Base-by-base conservation (phyloP, 768 basidiomycete species). In the Termitomyces sp. region DNA sequence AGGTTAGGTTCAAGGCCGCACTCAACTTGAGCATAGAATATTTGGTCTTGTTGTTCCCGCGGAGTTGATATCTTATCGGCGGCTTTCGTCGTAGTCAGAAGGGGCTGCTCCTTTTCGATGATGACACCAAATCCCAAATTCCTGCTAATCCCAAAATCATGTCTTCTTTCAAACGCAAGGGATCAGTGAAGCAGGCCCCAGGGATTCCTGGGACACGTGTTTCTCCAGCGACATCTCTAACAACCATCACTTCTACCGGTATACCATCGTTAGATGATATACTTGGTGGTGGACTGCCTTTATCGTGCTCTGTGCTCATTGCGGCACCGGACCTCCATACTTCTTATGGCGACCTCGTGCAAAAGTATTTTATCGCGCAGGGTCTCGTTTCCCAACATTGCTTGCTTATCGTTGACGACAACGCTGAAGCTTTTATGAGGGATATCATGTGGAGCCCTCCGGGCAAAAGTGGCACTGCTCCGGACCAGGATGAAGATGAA, bases 241-340 rank as follows among this genome's bases (percentile, higher is more conserved):
- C 84, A 0, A 68, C 79, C 58, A 76, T 89, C 62, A 86, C 84
- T 7, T 96, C 96, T 1, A 92, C 92, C 5, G 97, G 97, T 2
- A 86, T 98, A 9, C 88, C 94, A 32, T 94, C 95, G 13, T 80
- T 99, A 22, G 97, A 99, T 73, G 97, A 98, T 71, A 85, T 98
- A 63, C 85, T 98, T 42, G 95, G 95, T 58, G 95, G 94, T 33
- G 94, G 95, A 18, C 73, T 97, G 39, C 94, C 96, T 13, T 81
- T 96, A 58, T 89, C 91, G 2, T 90, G 89, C 63, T 84, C 84
- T 15, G 74, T 92, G 55, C 79, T 89, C 33, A 75, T 92, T 36
- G 81, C 91, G 45, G 88, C 92, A n/a, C 90, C 94, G 0, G 96
- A 98, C 75, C 74, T 79, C 4, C 92, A 96, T 66, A 90, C 94